A percentile compares a stretch with the other conserved stretches of the same genome.
These are phyloP conservation scores for Aleurites moluccanus DNA, from an alignment of 441 rosid species.

Conservation along the genomic window DNA sequence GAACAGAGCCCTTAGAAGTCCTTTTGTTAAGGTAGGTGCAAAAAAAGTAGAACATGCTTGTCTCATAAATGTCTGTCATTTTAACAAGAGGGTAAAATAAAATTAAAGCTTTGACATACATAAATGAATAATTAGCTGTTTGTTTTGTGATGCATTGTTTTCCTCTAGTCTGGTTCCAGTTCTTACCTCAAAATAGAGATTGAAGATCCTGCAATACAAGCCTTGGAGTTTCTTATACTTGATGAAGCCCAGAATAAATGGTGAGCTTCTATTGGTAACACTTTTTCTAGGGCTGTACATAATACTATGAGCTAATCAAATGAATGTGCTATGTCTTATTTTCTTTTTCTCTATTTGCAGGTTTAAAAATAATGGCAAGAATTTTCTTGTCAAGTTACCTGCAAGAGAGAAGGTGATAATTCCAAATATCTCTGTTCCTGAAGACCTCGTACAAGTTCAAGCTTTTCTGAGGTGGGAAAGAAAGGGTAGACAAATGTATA, in stretches of 20 bases:
- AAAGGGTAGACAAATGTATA: constrained; percentile 86
- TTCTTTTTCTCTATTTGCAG: constrained; percentile 16
- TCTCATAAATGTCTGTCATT: not conserved
- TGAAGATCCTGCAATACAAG: constrained; percentile 76
- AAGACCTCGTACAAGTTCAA: constrained; percentile 93
- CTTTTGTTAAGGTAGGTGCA: constrained; percentile 70
- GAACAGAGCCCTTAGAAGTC: constrained; percentile 92
- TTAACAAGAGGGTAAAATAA: not conserved
- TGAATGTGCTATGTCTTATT: not conserved
- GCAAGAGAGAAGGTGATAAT: constrained; percentile 37
- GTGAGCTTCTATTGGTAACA: constrained; percentile 42
- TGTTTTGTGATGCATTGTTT: constrained; percentile 26
- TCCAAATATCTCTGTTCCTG: constrained; percentile 66
- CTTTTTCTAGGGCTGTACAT: constrained; percentile 5
- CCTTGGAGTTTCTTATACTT: constrained; percentile 86
- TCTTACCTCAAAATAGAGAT: constrained; percentile 74
- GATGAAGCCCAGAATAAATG: constrained; percentile 85
- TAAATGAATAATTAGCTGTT: constrained; percentile 17
- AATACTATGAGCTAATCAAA: not conserved
- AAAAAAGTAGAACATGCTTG: constrained; percentile 5
- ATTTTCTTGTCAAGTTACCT: constrained; percentile 71
- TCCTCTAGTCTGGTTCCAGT: constrained; percentile 61
- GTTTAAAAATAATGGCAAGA: constrained; percentile 54
- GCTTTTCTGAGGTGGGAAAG: constrained; percentile 98
- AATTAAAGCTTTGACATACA: constrained; percentile 16